phyloP scores from a whole-genome alignment of 2,329 filamentous ascomycete genomes.

The Pestalotiopsis sp. region DNA sequence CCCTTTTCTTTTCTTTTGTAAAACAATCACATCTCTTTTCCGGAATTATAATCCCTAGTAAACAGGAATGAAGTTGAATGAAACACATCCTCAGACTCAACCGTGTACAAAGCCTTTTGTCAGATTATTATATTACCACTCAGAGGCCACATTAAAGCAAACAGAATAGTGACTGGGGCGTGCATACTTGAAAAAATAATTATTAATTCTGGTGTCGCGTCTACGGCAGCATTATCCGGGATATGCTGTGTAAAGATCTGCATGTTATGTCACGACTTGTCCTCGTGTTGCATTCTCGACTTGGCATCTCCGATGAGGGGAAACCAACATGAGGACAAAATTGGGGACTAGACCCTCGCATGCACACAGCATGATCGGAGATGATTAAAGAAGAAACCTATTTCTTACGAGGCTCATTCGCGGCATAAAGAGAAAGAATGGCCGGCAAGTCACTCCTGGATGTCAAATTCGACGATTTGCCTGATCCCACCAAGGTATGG shows the following conservation, averaged over 20 bases:
- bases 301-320: neutral
- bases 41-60: too few relatives aligned
- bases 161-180: too few relatives aligned
- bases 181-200: too few relatives aligned
- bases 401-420: neutral
- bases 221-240: neutral
- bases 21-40: too few relatives aligned
- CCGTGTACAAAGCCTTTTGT: too few relatives aligned
- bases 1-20: too few relatives aligned
- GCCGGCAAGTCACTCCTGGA: neutral
- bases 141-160: too few relatives aligned
- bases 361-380: neutral
- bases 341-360: neutral
- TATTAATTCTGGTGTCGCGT: neutral
- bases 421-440: neutral
- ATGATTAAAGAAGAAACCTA: neutral
- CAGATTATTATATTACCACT: too few relatives aligned
- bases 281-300: neutral
- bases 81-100: too few relatives aligned
- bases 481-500: slow-evolving; percentile 52
- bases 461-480: slow-evolving; percentile 38
- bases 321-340: neutral
- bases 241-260: neutral
- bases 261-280: neutral
- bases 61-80: too few relatives aligned